Evolutionary conservation across 179 eudicot genomes (phyloP).

Genomic region (Silene noctiflora): DNA sequence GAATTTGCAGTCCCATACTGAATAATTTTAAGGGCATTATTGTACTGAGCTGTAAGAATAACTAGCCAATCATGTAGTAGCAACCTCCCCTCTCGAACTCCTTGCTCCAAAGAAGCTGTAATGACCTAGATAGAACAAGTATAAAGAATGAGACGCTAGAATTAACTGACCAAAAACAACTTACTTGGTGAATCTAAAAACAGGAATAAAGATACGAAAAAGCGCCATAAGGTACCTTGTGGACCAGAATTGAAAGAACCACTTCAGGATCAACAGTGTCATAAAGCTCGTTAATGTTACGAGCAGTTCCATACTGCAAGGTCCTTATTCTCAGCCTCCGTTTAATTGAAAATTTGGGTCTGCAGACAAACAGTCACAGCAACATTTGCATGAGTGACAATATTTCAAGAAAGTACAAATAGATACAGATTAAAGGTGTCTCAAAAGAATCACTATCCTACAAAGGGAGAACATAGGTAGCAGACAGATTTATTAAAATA

Average conservation of each 20-base stretch:
- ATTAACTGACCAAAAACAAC: not conserved
- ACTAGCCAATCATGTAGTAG: slow-evolving; percentile 97
- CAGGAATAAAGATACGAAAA: not conserved
- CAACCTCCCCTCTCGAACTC: slow-evolving; percentile 92
- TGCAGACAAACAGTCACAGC: slow-evolving; percentile 38
- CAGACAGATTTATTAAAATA: not conserved
- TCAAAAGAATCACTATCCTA: not conserved
- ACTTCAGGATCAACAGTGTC: slow-evolving; percentile 95
- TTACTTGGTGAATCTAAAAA: not conserved
- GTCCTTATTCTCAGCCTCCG: slow-evolving; percentile 88
- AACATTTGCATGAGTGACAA: not conserved
- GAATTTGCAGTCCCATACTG: slow-evolving; percentile 55
- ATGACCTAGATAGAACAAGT: slow-evolving; percentile 59
- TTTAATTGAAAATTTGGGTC: slow-evolving; percentile 65
- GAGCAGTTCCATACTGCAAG: slow-evolving; percentile 73
- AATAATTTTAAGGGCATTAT: slow-evolving; percentile 65
- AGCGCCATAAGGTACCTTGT: slow-evolving; percentile 53
- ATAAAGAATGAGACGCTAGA: not conserved
- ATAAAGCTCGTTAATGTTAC: slow-evolving; percentile 79
- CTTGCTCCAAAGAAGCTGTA: slow-evolving; percentile 82
- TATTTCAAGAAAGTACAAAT: not conserved
- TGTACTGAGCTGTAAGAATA: slow-evolving; percentile 88
- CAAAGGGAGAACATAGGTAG: not conserved
- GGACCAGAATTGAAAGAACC: slow-evolving; percentile 83
- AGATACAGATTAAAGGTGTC: not conserved